A percentile compares a stretch with the other conserved stretches of the same genome.
Evolutionary conservation across 768 basidiomycete species (phyloP).

Genomic region (Stropharia rugosoannulata): DNA sequence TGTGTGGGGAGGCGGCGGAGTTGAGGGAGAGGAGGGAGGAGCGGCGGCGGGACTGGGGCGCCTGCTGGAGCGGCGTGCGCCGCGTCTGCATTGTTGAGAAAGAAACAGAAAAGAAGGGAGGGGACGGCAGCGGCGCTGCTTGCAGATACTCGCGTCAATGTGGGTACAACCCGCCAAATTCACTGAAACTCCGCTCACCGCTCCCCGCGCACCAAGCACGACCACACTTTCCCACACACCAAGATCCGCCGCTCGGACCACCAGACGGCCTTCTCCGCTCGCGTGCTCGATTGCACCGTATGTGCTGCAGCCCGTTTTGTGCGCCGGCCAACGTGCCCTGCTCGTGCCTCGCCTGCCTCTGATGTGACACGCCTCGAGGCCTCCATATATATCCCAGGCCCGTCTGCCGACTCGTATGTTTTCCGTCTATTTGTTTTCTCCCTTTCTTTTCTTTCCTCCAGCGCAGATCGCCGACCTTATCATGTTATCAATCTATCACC

Average conservation of each 20-base stretch:
- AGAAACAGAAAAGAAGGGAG: constrained; percentile 28
- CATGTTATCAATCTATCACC: neutral
- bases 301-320: neutral
- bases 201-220: neutral
- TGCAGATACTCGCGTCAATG: neutral
- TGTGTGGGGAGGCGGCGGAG: constrained; percentile 49
- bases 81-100: constrained; percentile 47
- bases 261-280: neutral
- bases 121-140: constrained; percentile 12
- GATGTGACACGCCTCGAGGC: neutral
- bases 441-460: neutral
- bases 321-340: neutral
- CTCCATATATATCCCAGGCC: neutral
- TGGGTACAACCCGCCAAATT: constrained; percentile 1
- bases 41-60: constrained; percentile 47
- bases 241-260: constrained; percentile 11
- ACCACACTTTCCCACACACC: neutral
- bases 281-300: neutral
- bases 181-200: neutral
- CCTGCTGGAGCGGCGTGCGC: constrained; percentile 55
- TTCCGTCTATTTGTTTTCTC: neutral
- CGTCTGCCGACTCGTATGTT: neutral
- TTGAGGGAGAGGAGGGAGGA: constrained; percentile 49
- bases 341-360: neutral
- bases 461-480: neutral